These are phyloP conservation scores for Cordyceps javanica DNA, from an alignment of 2,329 filamentous ascomycete species.

Conservation along the genomic window DNA sequence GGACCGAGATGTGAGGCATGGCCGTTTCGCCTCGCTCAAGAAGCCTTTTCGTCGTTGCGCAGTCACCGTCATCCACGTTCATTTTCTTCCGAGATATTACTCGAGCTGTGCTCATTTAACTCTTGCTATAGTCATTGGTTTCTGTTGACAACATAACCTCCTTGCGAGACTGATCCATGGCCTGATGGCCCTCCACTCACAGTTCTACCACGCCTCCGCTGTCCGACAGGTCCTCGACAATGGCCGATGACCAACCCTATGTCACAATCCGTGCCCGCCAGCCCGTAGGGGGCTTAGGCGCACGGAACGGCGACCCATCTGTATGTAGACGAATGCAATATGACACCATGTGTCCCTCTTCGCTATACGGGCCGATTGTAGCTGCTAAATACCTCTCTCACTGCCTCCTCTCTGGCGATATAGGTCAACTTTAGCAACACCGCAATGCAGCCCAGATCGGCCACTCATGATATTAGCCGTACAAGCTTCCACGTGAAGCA, in stretches of 20 bases:
- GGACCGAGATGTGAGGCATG: constrained; percentile 25
- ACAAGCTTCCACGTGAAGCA: constrained; percentile 54
- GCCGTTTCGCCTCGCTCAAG: not conserved
- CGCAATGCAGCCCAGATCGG: constrained; percentile 24
- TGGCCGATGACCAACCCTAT: constrained; percentile 43
- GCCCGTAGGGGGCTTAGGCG: constrained; percentile 38
- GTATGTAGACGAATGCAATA: constrained; percentile 31
- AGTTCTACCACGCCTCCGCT: not conserved
- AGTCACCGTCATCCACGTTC: not conserved
- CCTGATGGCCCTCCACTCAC: constrained; percentile 6
- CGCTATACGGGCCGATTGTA: not conserved
- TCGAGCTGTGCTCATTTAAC: not conserved
- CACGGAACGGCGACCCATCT: constrained; percentile 42
- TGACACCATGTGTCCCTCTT: not conserved
- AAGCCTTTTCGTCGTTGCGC: not conserved
- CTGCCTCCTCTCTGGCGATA: not conserved
- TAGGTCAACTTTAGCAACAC: constrained; percentile 1
- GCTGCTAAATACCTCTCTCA: constrained; percentile 11
- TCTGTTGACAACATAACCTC: not conserved
- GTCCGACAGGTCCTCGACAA: constrained; percentile 16
- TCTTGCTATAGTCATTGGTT: not conserved
- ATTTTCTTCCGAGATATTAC: not conserved
- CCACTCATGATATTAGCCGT: constrained; percentile 52
- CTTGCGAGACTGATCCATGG: not conserved
- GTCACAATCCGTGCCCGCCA: constrained; percentile 47